Evolutionary conservation across 305 asterid species (phyloP).

Genomic region (Vinca major): DNA sequence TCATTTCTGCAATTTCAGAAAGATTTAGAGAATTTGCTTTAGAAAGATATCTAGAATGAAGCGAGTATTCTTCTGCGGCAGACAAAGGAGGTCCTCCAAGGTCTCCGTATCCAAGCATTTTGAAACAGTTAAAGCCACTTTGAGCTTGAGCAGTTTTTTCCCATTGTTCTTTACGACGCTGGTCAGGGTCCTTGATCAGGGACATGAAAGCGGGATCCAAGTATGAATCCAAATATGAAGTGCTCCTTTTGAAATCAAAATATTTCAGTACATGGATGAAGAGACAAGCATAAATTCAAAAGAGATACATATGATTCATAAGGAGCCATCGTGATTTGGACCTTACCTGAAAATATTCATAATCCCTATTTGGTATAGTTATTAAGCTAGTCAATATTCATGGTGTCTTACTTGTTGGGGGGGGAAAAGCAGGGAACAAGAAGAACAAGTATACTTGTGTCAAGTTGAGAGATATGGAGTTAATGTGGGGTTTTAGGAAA

Average conservation of each 20-base stretch:
- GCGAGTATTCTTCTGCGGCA: conserved; percentile 91
- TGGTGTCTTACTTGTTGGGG: background rate
- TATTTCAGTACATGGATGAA: conserved; percentile 1
- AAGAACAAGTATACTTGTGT: background rate
- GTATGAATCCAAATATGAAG: conserved; percentile 74
- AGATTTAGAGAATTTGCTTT: conserved; percentile 89
- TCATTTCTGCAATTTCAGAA: conserved; percentile 93
- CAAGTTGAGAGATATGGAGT: background rate
- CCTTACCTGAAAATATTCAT: background rate
- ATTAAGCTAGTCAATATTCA: background rate
- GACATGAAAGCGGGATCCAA: conserved; percentile 98
- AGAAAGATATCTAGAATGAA: conserved; percentile 91
- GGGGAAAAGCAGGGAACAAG: background rate
- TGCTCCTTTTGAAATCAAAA: conserved; percentile 39
- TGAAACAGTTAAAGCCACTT: conserved; percentile 56
- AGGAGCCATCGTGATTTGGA: background rate
- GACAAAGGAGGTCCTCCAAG: conserved; percentile 83
- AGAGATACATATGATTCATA: background rate
- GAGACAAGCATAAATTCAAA: background rate
- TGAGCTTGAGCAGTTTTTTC: conserved; percentile 79
- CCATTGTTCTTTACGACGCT: conserved; percentile 86
- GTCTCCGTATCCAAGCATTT: conserved; percentile 89
- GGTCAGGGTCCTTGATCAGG: conserved; percentile 90
- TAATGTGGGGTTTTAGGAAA: background rate
- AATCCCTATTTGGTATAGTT: background rate